Conservation (phyloP, 305 asterid genomes). For the Fraxinus dipetala region DNA sequence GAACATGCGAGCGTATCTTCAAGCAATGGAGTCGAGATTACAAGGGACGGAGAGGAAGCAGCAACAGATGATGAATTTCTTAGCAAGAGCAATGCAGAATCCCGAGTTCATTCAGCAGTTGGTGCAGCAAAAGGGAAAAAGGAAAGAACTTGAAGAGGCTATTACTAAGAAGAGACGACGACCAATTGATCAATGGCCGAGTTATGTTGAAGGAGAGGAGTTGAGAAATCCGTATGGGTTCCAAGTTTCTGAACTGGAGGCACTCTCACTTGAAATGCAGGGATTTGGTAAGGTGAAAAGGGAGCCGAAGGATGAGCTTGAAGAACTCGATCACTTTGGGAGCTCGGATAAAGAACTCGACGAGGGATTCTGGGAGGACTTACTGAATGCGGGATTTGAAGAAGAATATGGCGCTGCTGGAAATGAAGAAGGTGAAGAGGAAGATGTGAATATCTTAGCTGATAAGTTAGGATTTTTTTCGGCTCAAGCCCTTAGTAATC, state of each 20-base stretch:
- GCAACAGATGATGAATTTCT: conserved; percentile 46
- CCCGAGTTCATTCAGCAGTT: conserved; percentile 39
- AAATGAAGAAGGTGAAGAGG: conserved; percentile 31
- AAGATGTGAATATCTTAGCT: conserved; percentile 54
- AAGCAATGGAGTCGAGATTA: conserved; percentile 32
- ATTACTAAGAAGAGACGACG: conserved; percentile 30
- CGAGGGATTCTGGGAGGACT: conserved; percentile 45
- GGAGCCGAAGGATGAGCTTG: conserved; percentile 23
- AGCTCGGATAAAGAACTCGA: conserved; percentile 28
- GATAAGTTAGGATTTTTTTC: conserved; percentile 47
- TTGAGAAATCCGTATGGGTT: conserved; percentile 10
- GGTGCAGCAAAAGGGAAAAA: conserved; percentile 34
- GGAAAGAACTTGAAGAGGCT: conserved; percentile 35
- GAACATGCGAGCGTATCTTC: conserved; percentile 28
- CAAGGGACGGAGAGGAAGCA: conserved; percentile 41
- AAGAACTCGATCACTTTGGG: conserved; percentile 13
- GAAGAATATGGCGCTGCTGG: conserved; percentile 15
- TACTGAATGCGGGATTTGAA: conserved; percentile 30
- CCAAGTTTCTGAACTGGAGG: conserved; percentile 40
- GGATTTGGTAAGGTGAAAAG: conserved; percentile 33
- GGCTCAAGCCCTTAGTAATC: conserved; percentile 39
- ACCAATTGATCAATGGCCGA: conserved; percentile 30
- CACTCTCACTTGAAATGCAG: conserved; percentile 45
- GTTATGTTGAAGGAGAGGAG: conserved; percentile 8
- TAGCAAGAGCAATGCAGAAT: conserved; percentile 44